phyloP scores from a whole-genome alignment of 495 filamentous ascomycete species.

The Penicillium waksmanii region DNA sequence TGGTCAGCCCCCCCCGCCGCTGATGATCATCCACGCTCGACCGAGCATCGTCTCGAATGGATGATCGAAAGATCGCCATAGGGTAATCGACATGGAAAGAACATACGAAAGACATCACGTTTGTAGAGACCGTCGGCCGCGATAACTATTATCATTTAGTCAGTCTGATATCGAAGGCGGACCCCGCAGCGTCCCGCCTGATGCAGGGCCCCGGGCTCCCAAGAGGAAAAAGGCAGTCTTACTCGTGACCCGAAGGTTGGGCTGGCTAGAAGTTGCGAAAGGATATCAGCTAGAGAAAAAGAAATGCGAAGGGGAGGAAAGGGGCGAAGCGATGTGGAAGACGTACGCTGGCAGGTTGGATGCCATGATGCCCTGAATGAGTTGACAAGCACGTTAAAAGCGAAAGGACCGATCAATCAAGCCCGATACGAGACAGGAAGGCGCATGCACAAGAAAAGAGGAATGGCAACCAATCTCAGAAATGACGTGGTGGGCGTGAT shows the following conservation, averaged over 20 bases:
- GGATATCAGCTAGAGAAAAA: constrained; percentile 28
- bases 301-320: constrained; percentile 9
- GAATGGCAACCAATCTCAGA: constrained; percentile 11
- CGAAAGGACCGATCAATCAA: constrained; percentile 47
- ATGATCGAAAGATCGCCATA: background rate
- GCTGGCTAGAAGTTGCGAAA: constrained; percentile 43
- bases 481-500: constrained; percentile 18
- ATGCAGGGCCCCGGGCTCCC: constrained; percentile 1
- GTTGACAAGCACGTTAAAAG: constrained; percentile 39
- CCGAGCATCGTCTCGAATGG: background rate
- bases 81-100: background rate
- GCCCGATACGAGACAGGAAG: constrained; percentile 39
- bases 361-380: constrained; percentile 48
- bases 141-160: constrained; percentile 68
- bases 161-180: constrained; percentile 23
- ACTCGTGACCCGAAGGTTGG: constrained; percentile 70
- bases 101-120: constrained; percentile 93
- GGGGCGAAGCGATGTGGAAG: constrained; percentile 30
- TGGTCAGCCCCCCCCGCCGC: constrained; percentile 22
- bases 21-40: background rate
- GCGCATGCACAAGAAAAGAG: constrained; percentile 46
- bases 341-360: constrained; percentile 66
- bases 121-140: constrained; percentile 98
- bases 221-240: constrained; percentile 35
- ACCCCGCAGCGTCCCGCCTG: constrained; percentile 27